A percentile compares a stretch with the other conserved stretches of the same genome.
These are phyloP conservation scores for Fusarium sp. DNA, from an alignment of 2,329 filamentous ascomycete species.

Conservation along the genomic window DNA sequence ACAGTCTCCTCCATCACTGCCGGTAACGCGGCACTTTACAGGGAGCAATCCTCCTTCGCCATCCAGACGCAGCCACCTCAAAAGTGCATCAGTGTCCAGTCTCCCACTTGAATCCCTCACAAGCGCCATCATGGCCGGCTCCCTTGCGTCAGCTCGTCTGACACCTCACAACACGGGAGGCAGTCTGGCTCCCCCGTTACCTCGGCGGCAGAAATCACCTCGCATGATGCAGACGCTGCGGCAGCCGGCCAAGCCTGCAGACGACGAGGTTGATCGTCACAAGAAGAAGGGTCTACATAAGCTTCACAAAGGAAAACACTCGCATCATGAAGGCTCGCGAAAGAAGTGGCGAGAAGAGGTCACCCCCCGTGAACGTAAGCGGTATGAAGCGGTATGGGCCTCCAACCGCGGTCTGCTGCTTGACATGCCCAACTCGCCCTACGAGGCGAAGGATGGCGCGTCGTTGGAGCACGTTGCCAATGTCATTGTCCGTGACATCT, in stretches of 20 bases:
- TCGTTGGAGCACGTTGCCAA: slow-evolving; percentile 67
- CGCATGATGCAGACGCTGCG: slow-evolving; percentile 74
- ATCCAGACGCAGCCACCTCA: slow-evolving; percentile 44
- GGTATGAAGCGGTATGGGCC: slow-evolving; percentile 87
- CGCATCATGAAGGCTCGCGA: slow-evolving; percentile 78
- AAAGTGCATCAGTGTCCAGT: slow-evolving; percentile 46
- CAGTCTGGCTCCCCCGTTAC: slow-evolving; percentile 50
- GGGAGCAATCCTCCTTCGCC: slow-evolving; percentile 49
- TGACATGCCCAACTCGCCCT: slow-evolving; percentile 36
- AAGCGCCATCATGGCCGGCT: slow-evolving; percentile 78
- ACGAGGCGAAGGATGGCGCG: slow-evolving; percentile 37
- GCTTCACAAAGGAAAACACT: slow-evolving; percentile 67
- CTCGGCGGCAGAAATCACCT: slow-evolving; percentile 56
- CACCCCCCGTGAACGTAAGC: slow-evolving; percentile 75
- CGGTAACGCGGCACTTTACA: slow-evolving; percentile 20
- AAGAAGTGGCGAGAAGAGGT: slow-evolving; percentile 81
- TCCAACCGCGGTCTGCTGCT: slow-evolving; percentile 74
- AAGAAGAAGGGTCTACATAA: slow-evolving; percentile 60
- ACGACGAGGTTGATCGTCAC: slow-evolving; percentile 64
- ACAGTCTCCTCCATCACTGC: slow-evolving; percentile 41
- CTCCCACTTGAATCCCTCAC: slow-evolving; percentile 72
- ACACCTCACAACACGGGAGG: slow-evolving; percentile 53
- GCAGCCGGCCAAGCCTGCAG: slow-evolving; percentile 58
- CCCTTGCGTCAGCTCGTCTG: slow-evolving; percentile 71
- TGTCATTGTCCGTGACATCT: slow-evolving; percentile 78